Base-by-base conservation (phyloP, 495 filamentous ascomycete species). In the Talaromyces ruber region DNA sequence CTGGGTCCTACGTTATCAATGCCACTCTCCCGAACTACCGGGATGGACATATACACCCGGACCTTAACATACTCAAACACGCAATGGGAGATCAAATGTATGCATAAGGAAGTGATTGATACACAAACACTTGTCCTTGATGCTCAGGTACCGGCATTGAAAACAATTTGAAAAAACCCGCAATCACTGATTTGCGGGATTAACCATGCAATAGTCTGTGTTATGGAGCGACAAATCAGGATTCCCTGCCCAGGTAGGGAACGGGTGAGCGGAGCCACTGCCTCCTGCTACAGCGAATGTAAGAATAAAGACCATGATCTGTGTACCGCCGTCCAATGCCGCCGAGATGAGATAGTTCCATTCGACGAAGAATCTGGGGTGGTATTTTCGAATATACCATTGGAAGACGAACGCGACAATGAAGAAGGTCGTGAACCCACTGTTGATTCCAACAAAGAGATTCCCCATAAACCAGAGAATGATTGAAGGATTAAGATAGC, bases 321-420 rank as follows among this genome's bases (percentile, higher is more conserved):
- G 72, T 5, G 72, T 76, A 26, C 77, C 80, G 53, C 80, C 80
- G 62, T 83, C 80, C 30, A 82, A 64, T 7, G 79, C 80, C 9
- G 76, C 80, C 7, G 74, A 76, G 14, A 82, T 64, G 6, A 83
- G 69, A 66, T 82, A 83, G 58, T 79, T 81, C 64, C 79, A 83
- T 68, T 82, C 76, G 66, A 75, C 71, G 64, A 82, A 83, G 34
- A 74, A 68, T 14, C 66, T 54, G n/a, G 81, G 79, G 22, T 70
- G 52, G 56, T 76, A 70, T 60, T 73, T 74, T 25, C 81, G 66
- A 5, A 83, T 62, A 64, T 76, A 83, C 24, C 69, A 73, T 63
- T 83, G 81, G 2, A 67, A 63, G 37, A 70, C 67, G 70, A 80
- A 71, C n/a, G 77, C 74, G 26, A 76, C 34, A 47, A 67, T 60